Evolutionary conservation across 2,329 filamentous ascomycete species (phyloP), one percentile per base, ranked within the genome.

Genomic region (Claviceps sp.): DNA sequence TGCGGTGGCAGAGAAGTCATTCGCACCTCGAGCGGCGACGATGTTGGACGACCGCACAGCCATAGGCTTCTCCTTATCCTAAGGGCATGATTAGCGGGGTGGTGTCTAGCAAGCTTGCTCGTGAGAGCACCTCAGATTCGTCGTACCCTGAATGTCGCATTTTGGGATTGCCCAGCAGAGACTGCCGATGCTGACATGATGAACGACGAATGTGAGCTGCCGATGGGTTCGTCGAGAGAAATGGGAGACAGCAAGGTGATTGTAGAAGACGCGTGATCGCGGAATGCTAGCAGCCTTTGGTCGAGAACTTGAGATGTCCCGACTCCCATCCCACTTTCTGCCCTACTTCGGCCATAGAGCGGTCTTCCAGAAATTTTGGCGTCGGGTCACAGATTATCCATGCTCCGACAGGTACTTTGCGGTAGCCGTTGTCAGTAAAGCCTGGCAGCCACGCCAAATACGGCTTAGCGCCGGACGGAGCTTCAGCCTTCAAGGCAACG

Each of bases 51-150:
- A 90, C 61, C 93, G 86, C 59, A 98, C 93, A 59, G 93, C 93
- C 77, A 93, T 85, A 60, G 93, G 93, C 88, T 98, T 98, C 76
- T 96, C 93, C 82, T 96, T 98, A 66, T 84, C 80, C 81, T 84
- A 60, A 49, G 60, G 50, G 58, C 49, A 23, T 50, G 59, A 71
- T 60, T 71, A 67, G 62, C 63, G 64, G 62, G 62, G 61, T 68
- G 64, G 17, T 45, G 68, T 54, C 50, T 45, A 9, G 5, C 39
- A 57, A 67, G 60, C 61, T 65, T 57, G 52, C 17, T 22, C 11
- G 16, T 17, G 52, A 47, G 52, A 45, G 50, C 48, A 47, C 61
- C 40, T 51, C 50, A 49, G 62, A 64, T 64, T 66, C 45, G 47
- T 58, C 71, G 57, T 71, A 80, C 78, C 63, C 75, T 75, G 66